Evolutionary conservation across 768 basidiomycete species (phyloP).

Genomic region (Lactarius psammicola): DNA sequence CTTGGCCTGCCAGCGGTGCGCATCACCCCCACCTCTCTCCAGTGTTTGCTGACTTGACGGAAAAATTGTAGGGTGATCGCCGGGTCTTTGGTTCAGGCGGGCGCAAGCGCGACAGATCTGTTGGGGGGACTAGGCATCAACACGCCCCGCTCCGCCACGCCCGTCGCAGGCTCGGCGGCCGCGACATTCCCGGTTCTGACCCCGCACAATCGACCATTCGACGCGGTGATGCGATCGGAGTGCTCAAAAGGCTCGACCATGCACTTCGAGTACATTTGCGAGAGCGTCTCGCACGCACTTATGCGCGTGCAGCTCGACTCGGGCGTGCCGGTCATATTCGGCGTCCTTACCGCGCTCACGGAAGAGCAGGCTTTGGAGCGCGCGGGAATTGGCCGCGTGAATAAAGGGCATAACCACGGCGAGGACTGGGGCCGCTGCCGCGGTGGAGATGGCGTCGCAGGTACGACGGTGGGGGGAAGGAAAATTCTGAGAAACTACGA

Average conservation of each 20-base stretch:
- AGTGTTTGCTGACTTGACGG: constrained; percentile 6
- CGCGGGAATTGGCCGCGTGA: constrained; percentile 74
- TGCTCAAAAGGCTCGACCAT: constrained; percentile 97
- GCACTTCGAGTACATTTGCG: constrained; percentile 99
- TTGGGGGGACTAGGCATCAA: constrained; percentile 59
- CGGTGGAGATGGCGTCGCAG: constrained; percentile 86
- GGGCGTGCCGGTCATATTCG: constrained; percentile 93
- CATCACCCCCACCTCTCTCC: constrained; percentile 13
- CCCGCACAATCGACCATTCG: constrained; percentile 66
- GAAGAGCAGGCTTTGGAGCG: constrained; percentile 95
- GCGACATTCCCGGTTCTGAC: constrained; percentile 30
- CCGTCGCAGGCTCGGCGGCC: constrained; percentile 42
- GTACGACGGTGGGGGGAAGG: constrained; percentile 68
- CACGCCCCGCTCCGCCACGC: constrained; percentile 53
- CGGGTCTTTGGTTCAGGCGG: constrained; percentile 79
- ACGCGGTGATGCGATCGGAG: constrained; percentile 97
- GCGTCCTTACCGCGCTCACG: constrained; percentile 86
- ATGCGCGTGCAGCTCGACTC: constrained; percentile 95
- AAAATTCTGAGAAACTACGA: constrained; percentile 43
- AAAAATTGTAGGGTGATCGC: constrained; percentile 74
- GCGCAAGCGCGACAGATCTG: constrained; percentile 76
- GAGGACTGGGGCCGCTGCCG: constrained; percentile 97
- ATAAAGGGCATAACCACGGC: constrained; percentile 93
- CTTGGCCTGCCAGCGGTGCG: constrained; percentile 76
- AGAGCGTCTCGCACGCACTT: constrained; percentile 87